Evolutionary conservation across 2,329 filamentous ascomycete genomes (phyloP).

Genomic region (Fusarium paranaense): DNA sequence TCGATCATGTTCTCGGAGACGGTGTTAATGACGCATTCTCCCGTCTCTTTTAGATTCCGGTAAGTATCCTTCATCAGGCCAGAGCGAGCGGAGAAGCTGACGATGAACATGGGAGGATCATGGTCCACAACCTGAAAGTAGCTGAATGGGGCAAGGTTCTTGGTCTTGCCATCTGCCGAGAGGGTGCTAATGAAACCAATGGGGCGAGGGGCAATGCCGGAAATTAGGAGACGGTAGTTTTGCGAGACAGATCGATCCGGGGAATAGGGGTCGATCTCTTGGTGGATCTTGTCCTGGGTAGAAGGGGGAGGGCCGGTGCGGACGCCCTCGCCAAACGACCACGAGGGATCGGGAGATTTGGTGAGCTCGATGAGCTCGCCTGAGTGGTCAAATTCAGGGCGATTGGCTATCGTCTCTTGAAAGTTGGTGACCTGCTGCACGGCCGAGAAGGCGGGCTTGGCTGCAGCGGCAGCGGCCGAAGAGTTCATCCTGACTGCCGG

Average conservation of each 20-base stretch:
- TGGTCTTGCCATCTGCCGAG: slow-evolving; percentile 67
- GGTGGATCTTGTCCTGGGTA: slow-evolving; percentile 59
- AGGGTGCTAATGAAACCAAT: slow-evolving; percentile 70
- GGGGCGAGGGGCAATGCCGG: slow-evolving; percentile 81
- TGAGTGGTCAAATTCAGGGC: slow-evolving; percentile 42
- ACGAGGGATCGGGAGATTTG: slow-evolving; percentile 56
- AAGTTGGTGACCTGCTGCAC: slow-evolving; percentile 41
- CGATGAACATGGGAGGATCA: slow-evolving; percentile 82
- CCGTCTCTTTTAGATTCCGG: slow-evolving; percentile 74
- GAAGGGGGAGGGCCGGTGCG: slow-evolving; percentile 21
- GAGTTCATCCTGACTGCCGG: slow-evolving; percentile 21
- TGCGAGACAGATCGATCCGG: slow-evolving; percentile 72
- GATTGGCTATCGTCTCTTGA: slow-evolving; percentile 33
- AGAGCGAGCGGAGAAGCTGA: slow-evolving; percentile 59
- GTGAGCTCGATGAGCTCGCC: slow-evolving; percentile 40
- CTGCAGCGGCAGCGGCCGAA: slow-evolving; percentile 15
- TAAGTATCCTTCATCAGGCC: slow-evolving; percentile 84
- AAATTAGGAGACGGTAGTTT: slow-evolving; percentile 91
- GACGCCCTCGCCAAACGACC: slow-evolving; percentile 58
- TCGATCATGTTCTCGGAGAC: slow-evolving; percentile 84
- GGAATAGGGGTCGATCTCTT: slow-evolving; percentile 83
- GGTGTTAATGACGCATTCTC: slow-evolving; percentile 84
- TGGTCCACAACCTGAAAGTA: slow-evolving; percentile 85
- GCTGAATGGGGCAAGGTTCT: slow-evolving; percentile 83
- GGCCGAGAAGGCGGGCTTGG: slow-evolving; percentile 37